Base-by-base conservation (phyloP, 2,329 filamentous ascomycete species). In the Lithohypha guttulata region DNA sequence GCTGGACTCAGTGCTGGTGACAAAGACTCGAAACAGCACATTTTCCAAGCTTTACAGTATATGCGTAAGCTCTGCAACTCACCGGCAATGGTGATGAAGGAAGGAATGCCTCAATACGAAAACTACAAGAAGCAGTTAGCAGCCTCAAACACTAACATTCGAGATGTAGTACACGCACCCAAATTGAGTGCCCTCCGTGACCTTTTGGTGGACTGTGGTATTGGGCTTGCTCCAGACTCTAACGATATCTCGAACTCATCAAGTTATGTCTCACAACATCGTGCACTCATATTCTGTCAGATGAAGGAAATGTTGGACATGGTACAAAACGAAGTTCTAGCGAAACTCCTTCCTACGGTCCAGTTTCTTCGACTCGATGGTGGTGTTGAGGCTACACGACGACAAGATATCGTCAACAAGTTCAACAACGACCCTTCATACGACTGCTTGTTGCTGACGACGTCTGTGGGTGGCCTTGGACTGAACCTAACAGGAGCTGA, bases 231-330 rank as follows among this genome's bases (percentile, higher is more conserved):
- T 11, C 43, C 42, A 11, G 46, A 51, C 2, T 28, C 44, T 14
- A 48, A 47, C 27, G 70, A 71, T 11, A 68, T 48, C 6, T 51
- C 73, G 1, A 73, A 71, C 42, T 71, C 74, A 34, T 46, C 48
- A 6, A 76, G 84, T 59, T 93, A 87, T 27, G 93, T 98, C 58
- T 94, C 91, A 45, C 91, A 89, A 20, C 91, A 98, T 58, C 84
- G 91, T 30, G 93, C 91, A 1, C 75, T 98, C 19, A 82, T 98
- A 50, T 98, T 98, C 70, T 98, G 91, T 55, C 91, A 98, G 59
- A 95, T 98, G 85, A 98, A 98, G 64, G 91, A 98, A 60, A 98
- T 98, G 93, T 72, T 98, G 17, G 91, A 98, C 60, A 96, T 98
- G 76, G 93, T 98, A 2, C 87, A 96, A 57, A 85, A 82, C 53